Evolutionary conservation across 371 early-diverging fungal species (phyloP).

Genomic region (Apophysomyces trapeziformis): DNA sequence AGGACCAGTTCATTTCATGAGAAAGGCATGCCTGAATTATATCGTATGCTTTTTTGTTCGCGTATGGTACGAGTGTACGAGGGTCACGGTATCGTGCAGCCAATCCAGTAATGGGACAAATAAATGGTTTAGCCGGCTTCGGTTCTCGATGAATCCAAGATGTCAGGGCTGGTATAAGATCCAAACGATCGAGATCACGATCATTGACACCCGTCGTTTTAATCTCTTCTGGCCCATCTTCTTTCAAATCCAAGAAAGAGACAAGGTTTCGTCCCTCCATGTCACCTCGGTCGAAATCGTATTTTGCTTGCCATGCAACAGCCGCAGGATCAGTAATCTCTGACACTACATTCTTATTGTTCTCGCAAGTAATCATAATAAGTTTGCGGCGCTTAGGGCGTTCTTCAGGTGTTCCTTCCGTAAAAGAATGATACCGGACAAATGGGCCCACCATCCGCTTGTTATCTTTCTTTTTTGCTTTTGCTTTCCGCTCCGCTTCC

Average conservation of each 20-base stretch:
- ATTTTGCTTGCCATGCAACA: slow-evolving; percentile 34
- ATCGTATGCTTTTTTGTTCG: slow-evolving; percentile 63
- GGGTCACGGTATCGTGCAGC: slow-evolving; percentile 72
- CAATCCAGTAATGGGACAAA: slow-evolving; percentile 73
- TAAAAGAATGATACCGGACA: slow-evolving; percentile 60
- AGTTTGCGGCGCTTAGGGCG: slow-evolving; percentile 35
- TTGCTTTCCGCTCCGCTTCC: slow-evolving; percentile 58
- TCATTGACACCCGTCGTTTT: slow-evolving; percentile 28
- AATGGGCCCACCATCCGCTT: slow-evolving; percentile 45
- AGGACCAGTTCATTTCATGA: slow-evolving; percentile 52
- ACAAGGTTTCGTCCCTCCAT: slow-evolving; percentile 46
- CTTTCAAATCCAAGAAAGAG: slow-evolving; percentile 34
- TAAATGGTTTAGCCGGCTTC: slow-evolving; percentile 39
- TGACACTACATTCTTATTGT: slow-evolving; percentile 17
- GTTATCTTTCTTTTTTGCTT: slow-evolving; percentile 52
- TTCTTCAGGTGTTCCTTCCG: slow-evolving; percentile 46
- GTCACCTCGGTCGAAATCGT: slow-evolving; percentile 30
- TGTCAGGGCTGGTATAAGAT: slow-evolving; percentile 34
- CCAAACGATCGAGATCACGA: slow-evolving; percentile 40
- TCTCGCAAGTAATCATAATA: slow-evolving; percentile 25
- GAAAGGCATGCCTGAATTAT: slow-evolving; percentile 42
- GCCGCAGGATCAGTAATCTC: slow-evolving; percentile 29
- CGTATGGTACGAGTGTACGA: slow-evolving; percentile 63
- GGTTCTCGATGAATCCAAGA: slow-evolving; percentile 37
- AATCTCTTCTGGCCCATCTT: slow-evolving; percentile 6